Evolutionary conservation across 1,139 yeast genomes (phyloP), one percentile per base, ranked within the genome.

Genomic region (Taphrina sp.): DNA sequence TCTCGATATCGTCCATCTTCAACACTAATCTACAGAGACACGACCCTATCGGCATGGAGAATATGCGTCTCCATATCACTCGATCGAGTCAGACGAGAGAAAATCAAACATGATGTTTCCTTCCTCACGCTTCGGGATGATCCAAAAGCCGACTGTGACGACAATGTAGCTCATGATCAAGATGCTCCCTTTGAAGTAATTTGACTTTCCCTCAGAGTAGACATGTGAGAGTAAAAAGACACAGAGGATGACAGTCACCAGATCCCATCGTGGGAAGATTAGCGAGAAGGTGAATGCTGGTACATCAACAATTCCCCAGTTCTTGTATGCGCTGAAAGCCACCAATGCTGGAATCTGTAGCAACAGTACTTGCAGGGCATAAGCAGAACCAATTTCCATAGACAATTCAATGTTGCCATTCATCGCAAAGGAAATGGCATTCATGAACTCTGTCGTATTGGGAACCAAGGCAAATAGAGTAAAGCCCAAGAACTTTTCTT

Each of bases 331-430:
- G 1, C 96, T 85, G 66, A 80, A 89, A 14, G 90, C 69, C 2
- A 89, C 95, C 65, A 92, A 76, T 3, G 95, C 83, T 0, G 99
- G 99, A 46, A 92, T 87, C 69, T 92, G 99, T 61, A 92, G 76
- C 57, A 92, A 74, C 62, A 95, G 94, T n/a, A 92, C 99, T 69
- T 92, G 99, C 60, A 92, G 75, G 0, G 96, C 98, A 68, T 92
- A 92, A 0, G 98, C 98, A 62, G 95, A 84, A 61, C 99, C 98
- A 69, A 92, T 92, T 69, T 92, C 99, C 96, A 92, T 87, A 1
- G 94, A 52, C 49, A 92, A 75, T 0, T 98, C 96, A 58, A 94
- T 95, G 63, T 92, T 92, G 1, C 98, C 99, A 62, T 94, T 82
- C 65, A 88, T 81, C 0, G 99, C 98, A 74, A 92, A 92, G 12